Evolutionary conservation across 2,329 filamentous ascomycete genomes (phyloP), one percentile per base, ranked within the genome.

Genomic region (Plenodomus biglobosus): DNA sequence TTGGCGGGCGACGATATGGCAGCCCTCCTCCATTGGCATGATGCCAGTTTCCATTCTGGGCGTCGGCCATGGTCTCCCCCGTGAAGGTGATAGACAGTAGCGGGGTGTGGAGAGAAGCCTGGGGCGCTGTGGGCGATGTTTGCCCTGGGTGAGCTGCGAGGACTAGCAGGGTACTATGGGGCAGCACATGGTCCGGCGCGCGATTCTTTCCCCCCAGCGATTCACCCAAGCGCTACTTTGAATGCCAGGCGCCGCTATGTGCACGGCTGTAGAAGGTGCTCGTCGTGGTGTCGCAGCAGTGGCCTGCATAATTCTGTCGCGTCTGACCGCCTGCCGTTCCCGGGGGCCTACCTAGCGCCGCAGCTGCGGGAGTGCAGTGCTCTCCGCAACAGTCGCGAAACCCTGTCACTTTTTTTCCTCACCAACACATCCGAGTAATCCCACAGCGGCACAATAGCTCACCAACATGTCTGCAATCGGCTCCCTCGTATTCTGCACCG

Each of bases 401-500:
- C 56, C 56, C 46, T 34, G 48, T 55, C 47, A 47, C 51, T 58
- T 64, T 60, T 60, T 62, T 46, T 39, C 37, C 20, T 48, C 38
- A 16, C 45, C 27, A 11, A 32, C 27, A 11, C 27, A 32, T 11
- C 27, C 27, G 11, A 32, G 27, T 11, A 11, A 24, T 16, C 20
- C 15, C 15, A 37, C 22, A 32, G 3, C 27, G 16, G 3, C 16
- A 37, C 5, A 18, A 44, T 38, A 47, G 35, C 35, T 27, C 32
- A 47, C 22, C 48, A 76, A 61, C 53, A 96, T 96, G 92, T 85
- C 92, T 57, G 85, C 89, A 16, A 91, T 96, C 59, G 92, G 91
- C 46, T 92, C 91, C 43, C 80, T 97, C 35, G 86, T 96, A 30
- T 97, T 97, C 73, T 97, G 92, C 77, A 89, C 82, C 44, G 89